Percentiles rank a stretch among this genome's conserved stretches.
Evolutionary conservation across 805 yeast genomes (phyloP).

Genomic region (Saccharomyces kudriavzevii): DNA sequence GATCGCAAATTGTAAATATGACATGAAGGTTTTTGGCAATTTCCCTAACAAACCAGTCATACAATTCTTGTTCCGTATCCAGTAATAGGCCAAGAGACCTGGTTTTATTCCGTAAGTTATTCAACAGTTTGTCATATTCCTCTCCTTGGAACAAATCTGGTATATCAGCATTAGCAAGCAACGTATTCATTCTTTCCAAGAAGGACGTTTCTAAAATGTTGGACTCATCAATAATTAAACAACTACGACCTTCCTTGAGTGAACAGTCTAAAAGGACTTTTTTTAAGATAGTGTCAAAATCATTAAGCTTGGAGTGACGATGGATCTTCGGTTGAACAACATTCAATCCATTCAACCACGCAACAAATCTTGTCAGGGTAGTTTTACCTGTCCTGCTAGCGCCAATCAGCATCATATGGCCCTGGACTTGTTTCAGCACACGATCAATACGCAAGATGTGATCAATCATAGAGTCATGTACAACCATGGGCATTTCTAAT

Average conservation of each 20-base stretch:
- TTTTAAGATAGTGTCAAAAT: conserved; percentile 63
- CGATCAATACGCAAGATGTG: conserved; percentile 75
- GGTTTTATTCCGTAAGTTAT: conserved; percentile 48
- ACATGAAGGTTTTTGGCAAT: conserved; percentile 72
- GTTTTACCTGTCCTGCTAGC: conserved; percentile 77
- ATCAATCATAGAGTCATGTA: conserved; percentile 64
- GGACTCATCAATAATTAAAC: conserved; percentile 76
- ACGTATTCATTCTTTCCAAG: conserved; percentile 83
- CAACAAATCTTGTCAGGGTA: conserved; percentile 67
- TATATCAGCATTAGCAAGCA: conserved; percentile 87
- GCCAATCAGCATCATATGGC: conserved; percentile 82
- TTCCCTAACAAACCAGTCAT: conserved; percentile 64
- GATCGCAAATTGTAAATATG: conserved; percentile 63
- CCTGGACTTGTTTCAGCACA: conserved; percentile 76
- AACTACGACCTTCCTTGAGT: conserved; percentile 49
- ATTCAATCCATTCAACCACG: conserved; percentile 81
- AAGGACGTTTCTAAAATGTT: conserved; percentile 68
- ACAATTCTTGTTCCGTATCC: conserved; percentile 62
- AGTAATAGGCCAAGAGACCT: conserved; percentile 52
- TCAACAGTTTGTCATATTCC: conserved; percentile 46
- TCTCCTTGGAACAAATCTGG: conserved; percentile 85
- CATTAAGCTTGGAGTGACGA: conserved; percentile 43
- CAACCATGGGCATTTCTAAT: conserved; percentile 46
- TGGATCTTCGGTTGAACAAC: conserved; percentile 52
- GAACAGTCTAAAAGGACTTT: conserved; percentile 43